Percentiles rank a stretch among this genome's conserved stretches.
Conservation (phyloP, 768 basidiomycete species). For the Glaciozyma antarctica region DNA sequence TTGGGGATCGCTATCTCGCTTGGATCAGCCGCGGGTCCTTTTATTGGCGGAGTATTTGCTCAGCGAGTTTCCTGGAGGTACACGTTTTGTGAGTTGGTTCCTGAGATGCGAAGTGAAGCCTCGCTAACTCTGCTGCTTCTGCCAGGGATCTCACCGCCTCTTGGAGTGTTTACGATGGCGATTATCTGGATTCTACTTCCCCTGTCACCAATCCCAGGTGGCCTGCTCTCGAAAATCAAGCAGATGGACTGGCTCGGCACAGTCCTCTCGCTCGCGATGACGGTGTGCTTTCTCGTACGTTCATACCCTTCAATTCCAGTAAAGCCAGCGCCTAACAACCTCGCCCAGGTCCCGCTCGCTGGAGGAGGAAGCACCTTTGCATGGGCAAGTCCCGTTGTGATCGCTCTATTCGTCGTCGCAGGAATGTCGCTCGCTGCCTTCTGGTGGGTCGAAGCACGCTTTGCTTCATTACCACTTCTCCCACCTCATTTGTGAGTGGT, state of each 20-base stretch:
- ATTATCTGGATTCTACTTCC: constrained; percentile 35
- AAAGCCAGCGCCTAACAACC: no score
- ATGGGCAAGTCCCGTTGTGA: constrained; percentile 32
- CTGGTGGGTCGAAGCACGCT: constrained; percentile 23
- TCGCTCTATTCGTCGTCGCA: constrained; percentile 29
- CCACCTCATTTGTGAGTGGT: constrained; percentile 31
- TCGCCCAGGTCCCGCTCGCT: constrained; percentile 31
- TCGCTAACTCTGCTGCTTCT: not conserved
- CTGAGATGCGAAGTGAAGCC: not conserved
- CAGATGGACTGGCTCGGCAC: constrained; percentile 37
- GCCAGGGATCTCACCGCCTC: constrained; percentile 31
- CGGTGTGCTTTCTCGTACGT: constrained; percentile 33
- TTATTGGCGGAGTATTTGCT: constrained; percentile 33
- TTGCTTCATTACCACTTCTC: constrained; percentile 32
- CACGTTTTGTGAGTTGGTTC: constrained; percentile 29
- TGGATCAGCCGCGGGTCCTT: constrained; percentile 29
- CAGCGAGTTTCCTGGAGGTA: constrained; percentile 36
- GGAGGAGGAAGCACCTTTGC: constrained; percentile 34
- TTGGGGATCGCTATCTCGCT: constrained; percentile 33
- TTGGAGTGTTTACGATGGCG: constrained; percentile 27
- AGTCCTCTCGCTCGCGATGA: constrained; percentile 31
- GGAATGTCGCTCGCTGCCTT: constrained; percentile 24
- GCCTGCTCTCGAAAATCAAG: constrained; percentile 27
- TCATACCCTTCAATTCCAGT: no score
- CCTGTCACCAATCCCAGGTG: constrained; percentile 32